Conservation (phyloP, 108 stramenopile species). For the Pseudonitzschia delicatissima region DNA sequence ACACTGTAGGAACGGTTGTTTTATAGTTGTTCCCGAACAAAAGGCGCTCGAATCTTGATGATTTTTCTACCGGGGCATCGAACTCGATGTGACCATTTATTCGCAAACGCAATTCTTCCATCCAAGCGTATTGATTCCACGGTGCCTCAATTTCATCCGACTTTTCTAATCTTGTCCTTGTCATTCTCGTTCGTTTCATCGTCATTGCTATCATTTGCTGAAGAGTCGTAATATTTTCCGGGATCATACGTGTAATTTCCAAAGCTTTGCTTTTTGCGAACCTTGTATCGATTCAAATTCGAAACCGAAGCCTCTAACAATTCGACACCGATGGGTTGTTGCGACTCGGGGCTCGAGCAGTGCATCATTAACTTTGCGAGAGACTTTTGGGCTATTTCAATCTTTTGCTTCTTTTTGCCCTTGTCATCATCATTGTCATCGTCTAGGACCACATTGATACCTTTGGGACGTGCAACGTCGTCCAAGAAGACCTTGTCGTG, state of each 20-base stretch:
- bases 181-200: slow-evolving; percentile 39
- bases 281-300: slow-evolving; percentile 67
- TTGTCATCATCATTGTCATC: neutral
- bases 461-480: slow-evolving; percentile 61
- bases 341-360: slow-evolving; percentile 28
- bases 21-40: slow-evolving; percentile 54
- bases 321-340: slow-evolving; percentile 57
- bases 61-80: slow-evolving; percentile 55
- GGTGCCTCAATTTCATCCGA: slow-evolving; percentile 63
- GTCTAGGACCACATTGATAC: slow-evolving; percentile 8
- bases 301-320: slow-evolving; percentile 68
- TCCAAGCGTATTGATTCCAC: slow-evolving; percentile 89
- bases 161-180: slow-evolving; percentile 21
- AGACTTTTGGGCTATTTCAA: slow-evolving; percentile 64
- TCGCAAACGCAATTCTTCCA: slow-evolving; percentile 75
- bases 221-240: slow-evolving; percentile 41
- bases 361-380: slow-evolving; percentile 44
- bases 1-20: slow-evolving; percentile 44
- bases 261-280: slow-evolving; percentile 64
- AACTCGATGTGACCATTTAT: slow-evolving; percentile 64
- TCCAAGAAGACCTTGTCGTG: slow-evolving; percentile 42
- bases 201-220: slow-evolving; percentile 4
- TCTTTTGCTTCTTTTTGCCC: slow-evolving; percentile 8
- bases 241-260: slow-evolving; percentile 61
- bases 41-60: slow-evolving; percentile 38